Evolutionary conservation across 805 yeast genomes (phyloP), one percentile per base, ranked within the genome.

Genomic region (Kuraishia hungarica): DNA sequence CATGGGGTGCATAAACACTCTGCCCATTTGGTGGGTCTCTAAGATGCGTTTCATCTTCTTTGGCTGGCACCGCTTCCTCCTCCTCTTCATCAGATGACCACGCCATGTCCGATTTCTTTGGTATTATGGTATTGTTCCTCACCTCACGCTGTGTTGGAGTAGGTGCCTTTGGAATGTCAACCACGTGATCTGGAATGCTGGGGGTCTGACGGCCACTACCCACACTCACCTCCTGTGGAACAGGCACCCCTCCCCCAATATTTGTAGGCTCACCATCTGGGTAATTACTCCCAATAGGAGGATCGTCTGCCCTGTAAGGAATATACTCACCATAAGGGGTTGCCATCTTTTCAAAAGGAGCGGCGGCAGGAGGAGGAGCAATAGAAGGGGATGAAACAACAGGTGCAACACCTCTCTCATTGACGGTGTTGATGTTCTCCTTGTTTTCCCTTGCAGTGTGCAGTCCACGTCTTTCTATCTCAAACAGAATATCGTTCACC

Each of bases 61-160:
- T 26, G 10, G 29, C 10, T 26, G 29, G 66, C 1, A 64, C 70
- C 8, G n/a, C n/a, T n/a, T 68, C 77, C 1, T 75, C 80, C 2
- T 81, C 89, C 51, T 86, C 94, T 58, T 87, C 96, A 60, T 87
- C 96, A 54, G 91, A 86, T 17, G 93, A 86, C 91, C 97, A 94
- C 2, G 92, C 84, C 66, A 93, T 76, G 49, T 86, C 82, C 0
- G 97, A 89, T 67, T 87, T 89, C 26, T 86, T 80, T 0, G 97
- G 97, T n/a, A 87, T 82, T 2, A 93, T 85, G 2, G 86, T 82
- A 5, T 87, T 79, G 13, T 87, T 68, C 59, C 83, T 89, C 51
- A 69, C 63, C 57, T 67, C 71, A 49, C 68, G 54, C 56, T 66
- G 72, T 11, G 71, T 59, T 15, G 71, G 72, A 11, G 71, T 63